phyloP scores from a whole-genome alignment of 2,329 filamentous ascomycete species.

The Trichophaea hybrida region DNA sequence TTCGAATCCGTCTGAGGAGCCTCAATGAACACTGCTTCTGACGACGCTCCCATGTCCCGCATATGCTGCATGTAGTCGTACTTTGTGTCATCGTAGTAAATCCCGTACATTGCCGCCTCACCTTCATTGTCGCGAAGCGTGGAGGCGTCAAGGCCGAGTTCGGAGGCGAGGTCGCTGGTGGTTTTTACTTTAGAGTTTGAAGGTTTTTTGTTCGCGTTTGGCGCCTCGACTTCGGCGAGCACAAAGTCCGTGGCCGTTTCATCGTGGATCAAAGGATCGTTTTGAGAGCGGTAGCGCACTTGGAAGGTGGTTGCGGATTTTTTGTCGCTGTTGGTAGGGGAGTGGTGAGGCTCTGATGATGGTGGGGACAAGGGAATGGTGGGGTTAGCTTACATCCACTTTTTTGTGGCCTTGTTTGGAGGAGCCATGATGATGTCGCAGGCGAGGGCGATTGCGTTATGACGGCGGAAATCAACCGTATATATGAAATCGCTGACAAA shows the following conservation, averaged over 20 bases:
- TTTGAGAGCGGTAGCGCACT: conserved; percentile 88
- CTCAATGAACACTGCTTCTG: conserved; percentile 73
- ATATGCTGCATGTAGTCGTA: conserved; percentile 99
- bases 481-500: conserved; percentile 8
- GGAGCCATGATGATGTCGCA: conserved; percentile 48
- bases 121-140: conserved; percentile 78
- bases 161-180: conserved; percentile 59
- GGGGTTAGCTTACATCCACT: conserved; percentile 50
- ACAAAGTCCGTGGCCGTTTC: conserved; percentile 77
- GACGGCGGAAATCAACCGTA: not conserved
- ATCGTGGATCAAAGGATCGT: conserved; percentile 95
- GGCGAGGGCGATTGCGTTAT: not conserved
- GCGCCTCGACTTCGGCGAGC: conserved; percentile 51
- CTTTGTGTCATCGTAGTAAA: conserved; percentile 86
- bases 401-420: conserved; percentile 37
- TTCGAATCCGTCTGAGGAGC: conserved; percentile 41
- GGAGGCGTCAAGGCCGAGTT: conserved; percentile 50
- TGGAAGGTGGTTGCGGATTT: conserved; percentile 86
- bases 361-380: not conserved
- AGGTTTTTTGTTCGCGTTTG: conserved; percentile 25
- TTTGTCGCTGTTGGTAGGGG: conserved; percentile 52
- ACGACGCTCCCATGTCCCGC: conserved; percentile 61
- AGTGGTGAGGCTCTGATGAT: conserved; percentile 23
- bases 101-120: conserved; percentile 82
- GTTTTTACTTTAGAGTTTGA: conserved; percentile 39